phyloP scores from a whole-genome alignment of 352 stramenopile genomes.

The Globisporangium acanthophoron region DNA sequence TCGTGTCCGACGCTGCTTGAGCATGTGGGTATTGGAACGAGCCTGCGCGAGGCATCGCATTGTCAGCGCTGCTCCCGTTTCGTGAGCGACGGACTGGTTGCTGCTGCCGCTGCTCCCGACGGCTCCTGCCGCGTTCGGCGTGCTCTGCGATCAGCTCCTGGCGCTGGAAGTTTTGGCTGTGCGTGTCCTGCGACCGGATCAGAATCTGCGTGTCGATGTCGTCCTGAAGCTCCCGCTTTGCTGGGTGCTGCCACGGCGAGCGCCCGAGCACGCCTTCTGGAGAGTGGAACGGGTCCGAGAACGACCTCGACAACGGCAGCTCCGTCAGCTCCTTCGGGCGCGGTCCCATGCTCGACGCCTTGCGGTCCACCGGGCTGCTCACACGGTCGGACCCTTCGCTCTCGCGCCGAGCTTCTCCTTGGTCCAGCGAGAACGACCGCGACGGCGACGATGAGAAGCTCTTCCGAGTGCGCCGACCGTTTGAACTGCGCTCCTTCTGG shows the following conservation, averaged over 20 bases:
- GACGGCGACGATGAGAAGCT: slow-evolving; percentile 18
- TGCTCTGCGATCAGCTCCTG: slow-evolving; percentile 2
- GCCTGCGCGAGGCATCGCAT: neutral
- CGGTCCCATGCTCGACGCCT: slow-evolving; percentile 9
- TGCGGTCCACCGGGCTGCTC: slow-evolving; percentile 8
- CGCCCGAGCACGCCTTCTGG: slow-evolving; percentile 30
- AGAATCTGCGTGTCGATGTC: slow-evolving; percentile 36
- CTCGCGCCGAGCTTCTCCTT: slow-evolving; percentile 14
- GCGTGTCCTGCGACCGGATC: slow-evolving; percentile 42
- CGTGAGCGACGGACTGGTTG: neutral
- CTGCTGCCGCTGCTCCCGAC: slow-evolving; percentile 14
- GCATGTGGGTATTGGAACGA: slow-evolving; percentile 2
- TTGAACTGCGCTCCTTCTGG: slow-evolving; percentile 24
- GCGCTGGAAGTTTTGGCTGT: slow-evolving; percentile 26
- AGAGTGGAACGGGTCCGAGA: slow-evolving; percentile 59
- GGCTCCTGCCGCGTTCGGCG: slow-evolving; percentile 16
- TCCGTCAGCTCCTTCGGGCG: slow-evolving; percentile 18
- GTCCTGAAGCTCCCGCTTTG: slow-evolving; percentile 20
- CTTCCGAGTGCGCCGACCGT: slow-evolving; percentile 12
- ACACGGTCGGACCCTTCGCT: slow-evolving; percentile 4
- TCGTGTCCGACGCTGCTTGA: neutral
- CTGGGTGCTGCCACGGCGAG: slow-evolving; percentile 21
- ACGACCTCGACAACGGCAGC: slow-evolving; percentile 40
- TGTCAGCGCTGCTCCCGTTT: neutral
- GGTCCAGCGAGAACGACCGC: slow-evolving; percentile 3